phyloP scores from a whole-genome alignment of 306 rosid species.

The Delonix regia region DNA sequence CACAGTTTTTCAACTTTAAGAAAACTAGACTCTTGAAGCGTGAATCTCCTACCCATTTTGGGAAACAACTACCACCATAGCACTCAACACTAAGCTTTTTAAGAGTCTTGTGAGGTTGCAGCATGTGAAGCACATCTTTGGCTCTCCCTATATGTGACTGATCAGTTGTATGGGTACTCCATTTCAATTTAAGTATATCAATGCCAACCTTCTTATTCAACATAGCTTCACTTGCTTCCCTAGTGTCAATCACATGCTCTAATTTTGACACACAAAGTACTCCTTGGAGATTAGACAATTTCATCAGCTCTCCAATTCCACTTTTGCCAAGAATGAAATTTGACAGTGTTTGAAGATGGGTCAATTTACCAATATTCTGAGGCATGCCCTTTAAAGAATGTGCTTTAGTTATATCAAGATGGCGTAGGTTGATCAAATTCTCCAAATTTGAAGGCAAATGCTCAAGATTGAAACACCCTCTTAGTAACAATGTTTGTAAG shows the following conservation, averaged over 20 bases:
- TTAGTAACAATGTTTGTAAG: too few species aligned
- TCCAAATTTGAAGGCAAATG: neutral
- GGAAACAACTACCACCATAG: conserved; percentile 15
- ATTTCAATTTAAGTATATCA: conserved; percentile 9
- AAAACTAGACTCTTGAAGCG: neutral
- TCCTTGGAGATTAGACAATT: conserved; percentile 5
- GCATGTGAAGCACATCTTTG: conserved; percentile 21
- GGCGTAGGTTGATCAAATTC: too few species aligned
- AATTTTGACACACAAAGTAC: neutral
- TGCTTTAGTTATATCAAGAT: neutral
- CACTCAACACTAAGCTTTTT: neutral
- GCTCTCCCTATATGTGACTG: neutral
- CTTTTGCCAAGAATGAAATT: neutral
- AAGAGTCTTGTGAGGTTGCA: conserved; percentile 16
- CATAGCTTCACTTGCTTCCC: too few species aligned
- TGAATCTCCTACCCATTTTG: conserved; percentile 21
- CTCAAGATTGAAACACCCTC: neutral
- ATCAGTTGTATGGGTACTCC: neutral
- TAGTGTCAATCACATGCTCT: too few species aligned
- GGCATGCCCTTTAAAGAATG: conserved; percentile 25
- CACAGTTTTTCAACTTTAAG: conserved; percentile 16
- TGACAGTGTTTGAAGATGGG: conserved; percentile 16
- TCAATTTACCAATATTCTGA: neutral
- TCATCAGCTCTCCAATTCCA: too few species aligned
- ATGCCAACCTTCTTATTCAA: neutral